phyloP scores from a whole-genome alignment of 176 grass and related monocot genomes.

The Cenchrus americanus region DNA sequence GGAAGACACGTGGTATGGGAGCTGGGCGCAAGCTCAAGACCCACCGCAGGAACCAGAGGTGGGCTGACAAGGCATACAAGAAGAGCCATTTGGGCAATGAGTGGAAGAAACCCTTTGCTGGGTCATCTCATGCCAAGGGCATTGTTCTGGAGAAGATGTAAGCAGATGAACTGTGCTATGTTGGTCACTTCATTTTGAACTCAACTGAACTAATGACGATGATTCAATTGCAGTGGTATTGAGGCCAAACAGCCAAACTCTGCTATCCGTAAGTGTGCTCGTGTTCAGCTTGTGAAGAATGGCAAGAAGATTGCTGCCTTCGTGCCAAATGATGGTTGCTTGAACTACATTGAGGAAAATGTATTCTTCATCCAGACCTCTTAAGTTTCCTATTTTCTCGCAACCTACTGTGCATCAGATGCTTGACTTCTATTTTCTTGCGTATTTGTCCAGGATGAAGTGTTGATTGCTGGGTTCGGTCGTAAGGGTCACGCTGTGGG shows the following conservation, averaged over 20 bases:
- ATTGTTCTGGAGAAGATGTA: conserved; percentile 84
- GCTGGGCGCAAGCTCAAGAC: conserved; percentile 72
- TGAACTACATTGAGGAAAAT: conserved; percentile 76
- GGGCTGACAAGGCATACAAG: conserved; percentile 81
- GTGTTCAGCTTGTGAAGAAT: conserved; percentile 74
- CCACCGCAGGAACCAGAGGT: conserved; percentile 71
- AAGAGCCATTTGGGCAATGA: conserved; percentile 77
- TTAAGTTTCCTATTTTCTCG: background rate
- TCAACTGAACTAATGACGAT: background rate
- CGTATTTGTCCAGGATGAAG: conserved; percentile 52
- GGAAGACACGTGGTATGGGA: conserved; percentile 85
- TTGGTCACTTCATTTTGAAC: background rate
- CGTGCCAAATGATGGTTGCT: conserved; percentile 70
- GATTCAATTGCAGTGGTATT: conserved; percentile 55
- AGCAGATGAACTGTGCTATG: background rate
- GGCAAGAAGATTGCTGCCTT: conserved; percentile 82
- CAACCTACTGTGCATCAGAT: background rate
- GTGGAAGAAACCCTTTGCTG: conserved; percentile 76
- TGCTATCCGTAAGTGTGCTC: conserved; percentile 76
- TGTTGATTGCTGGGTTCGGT: conserved; percentile 73
- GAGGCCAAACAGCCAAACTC: conserved; percentile 79
- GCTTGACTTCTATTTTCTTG: background rate
- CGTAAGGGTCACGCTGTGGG: conserved; percentile 70
- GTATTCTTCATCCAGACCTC: background rate
- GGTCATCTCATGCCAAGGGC: conserved; percentile 75